phyloP scores from a whole-genome alignment of 208 protist species.

The Leishmania lainsoni region DNA sequence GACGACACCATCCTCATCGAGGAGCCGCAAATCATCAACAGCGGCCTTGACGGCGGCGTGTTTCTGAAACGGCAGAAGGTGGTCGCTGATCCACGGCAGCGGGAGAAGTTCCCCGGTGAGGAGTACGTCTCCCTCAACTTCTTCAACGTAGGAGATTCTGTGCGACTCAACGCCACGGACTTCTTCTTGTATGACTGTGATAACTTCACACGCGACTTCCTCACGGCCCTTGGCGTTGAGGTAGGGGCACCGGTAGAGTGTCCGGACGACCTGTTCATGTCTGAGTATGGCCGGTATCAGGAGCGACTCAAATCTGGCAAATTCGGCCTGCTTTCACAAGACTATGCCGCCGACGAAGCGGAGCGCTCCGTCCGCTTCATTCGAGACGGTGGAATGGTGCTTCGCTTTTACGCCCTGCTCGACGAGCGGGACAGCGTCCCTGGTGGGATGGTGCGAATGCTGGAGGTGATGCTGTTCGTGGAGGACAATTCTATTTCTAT shows the following conservation, averaged over 20 bases:
- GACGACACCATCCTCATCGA: constrained; percentile 95
- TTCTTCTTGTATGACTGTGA: constrained; percentile 96
- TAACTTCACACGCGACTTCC: constrained; percentile 91
- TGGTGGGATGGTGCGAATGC: constrained; percentile 78
- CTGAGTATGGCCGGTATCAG: constrained; percentile 52
- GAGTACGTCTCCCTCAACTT: constrained; percentile 89
- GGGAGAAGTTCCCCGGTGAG: constrained; percentile 81
- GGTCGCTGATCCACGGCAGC: constrained; percentile 69
- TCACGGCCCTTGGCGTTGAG: constrained; percentile 76
- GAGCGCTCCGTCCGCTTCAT: constrained; percentile 88
- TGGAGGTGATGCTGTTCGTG: constrained; percentile 95
- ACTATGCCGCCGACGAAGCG: constrained; percentile 66
- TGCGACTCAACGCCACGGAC: constrained; percentile 91
- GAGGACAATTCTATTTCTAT: constrained; percentile 96
- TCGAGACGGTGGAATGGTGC: constrained; percentile 92
- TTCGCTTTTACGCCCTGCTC: constrained; percentile 94
- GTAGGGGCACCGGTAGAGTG: constrained; percentile 51
- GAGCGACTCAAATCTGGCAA: constrained; percentile 55
- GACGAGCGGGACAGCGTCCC: constrained; percentile 60
- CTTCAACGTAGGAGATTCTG: constrained; percentile 89
- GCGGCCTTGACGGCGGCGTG: constrained; percentile 93
- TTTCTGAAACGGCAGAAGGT: constrained; percentile 93
- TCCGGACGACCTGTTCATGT: constrained; percentile 80
- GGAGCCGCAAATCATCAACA: constrained; percentile 93
- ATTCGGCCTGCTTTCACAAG: constrained; percentile 68